phyloP scores from a whole-genome alignment of 495 filamentous ascomycete species.

The Durotheca rogersii region DNA sequence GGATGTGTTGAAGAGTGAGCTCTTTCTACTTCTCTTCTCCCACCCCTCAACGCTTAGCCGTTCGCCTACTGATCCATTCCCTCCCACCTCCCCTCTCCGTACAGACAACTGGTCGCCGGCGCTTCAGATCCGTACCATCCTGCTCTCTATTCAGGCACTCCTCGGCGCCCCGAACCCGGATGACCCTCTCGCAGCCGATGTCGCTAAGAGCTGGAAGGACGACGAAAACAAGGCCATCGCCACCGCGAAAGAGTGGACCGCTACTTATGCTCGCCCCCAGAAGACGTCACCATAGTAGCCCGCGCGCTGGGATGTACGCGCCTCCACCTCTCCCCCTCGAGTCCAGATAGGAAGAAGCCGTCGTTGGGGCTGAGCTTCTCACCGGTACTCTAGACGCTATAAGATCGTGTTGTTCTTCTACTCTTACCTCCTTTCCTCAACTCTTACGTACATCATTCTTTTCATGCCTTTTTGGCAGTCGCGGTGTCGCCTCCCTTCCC shows the following conservation, averaged over 20 bases:
- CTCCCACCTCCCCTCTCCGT: slow-evolving; percentile 2
- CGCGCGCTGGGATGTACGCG: background rate
- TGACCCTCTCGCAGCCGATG: slow-evolving; percentile 93
- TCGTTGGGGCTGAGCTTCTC: no score
- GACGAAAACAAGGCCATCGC: slow-evolving; percentile 88
- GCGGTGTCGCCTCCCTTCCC: background rate
- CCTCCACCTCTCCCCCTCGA: background rate
- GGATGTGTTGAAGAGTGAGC: slow-evolving; percentile 92
- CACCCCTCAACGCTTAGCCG: background rate
- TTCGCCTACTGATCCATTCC: background rate
- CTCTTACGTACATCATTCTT: no score
- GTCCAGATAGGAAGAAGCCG: no score
- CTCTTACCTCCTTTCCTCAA: no score
- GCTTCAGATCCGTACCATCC: slow-evolving; percentile 94
- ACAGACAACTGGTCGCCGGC: slow-evolving; percentile 98
- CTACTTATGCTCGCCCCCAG: slow-evolving; percentile 60
- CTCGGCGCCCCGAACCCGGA: slow-evolving; percentile 97
- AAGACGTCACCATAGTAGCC: slow-evolving; percentile 13
- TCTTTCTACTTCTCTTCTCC: background rate
- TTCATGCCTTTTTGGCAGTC: no score
- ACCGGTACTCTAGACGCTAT: no score
- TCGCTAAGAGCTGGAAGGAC: slow-evolving; percentile 97
- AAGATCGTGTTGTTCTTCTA: no score
- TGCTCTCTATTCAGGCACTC: slow-evolving; percentile 95
- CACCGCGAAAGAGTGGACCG: slow-evolving; percentile 87